A percentile compares a stretch with the other conserved stretches of the same genome.
Evolutionary conservation across 129 eudicot species (phyloP).

Genomic region (Mikania micrantha): DNA sequence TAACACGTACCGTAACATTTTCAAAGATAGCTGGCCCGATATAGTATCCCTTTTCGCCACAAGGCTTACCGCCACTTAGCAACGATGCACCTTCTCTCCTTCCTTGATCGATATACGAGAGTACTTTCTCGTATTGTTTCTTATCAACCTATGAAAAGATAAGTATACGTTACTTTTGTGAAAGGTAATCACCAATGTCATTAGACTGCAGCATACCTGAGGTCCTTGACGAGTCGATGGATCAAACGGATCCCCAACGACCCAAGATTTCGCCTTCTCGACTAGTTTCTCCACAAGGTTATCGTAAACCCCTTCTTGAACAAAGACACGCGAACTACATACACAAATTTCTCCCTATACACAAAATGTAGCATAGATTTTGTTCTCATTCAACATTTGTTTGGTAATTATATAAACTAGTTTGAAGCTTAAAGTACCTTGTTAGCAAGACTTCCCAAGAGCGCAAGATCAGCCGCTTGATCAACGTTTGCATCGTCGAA

Average conservation of each 20-base stretch:
- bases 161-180: background rate
- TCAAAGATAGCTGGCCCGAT: conserved; percentile 77
- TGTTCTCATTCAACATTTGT: background rate
- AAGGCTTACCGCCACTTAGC: conserved; percentile 57
- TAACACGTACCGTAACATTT: conserved; percentile 47
- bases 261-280: conserved; percentile 54
- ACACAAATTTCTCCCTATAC: conserved; percentile 89
- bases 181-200: no score
- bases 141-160: conserved; percentile 40
- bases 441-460: conserved; percentile 46
- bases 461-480: conserved; percentile 52
- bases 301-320: conserved; percentile 78
- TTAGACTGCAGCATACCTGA: conserved; percentile 47
- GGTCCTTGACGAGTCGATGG: conserved; percentile 75
- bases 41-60: conserved; percentile 48
- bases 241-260: conserved; percentile 87
- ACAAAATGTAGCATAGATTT: background rate
- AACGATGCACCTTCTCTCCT: conserved; percentile 81
- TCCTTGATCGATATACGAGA: conserved; percentile 64
- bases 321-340: conserved; percentile 60
- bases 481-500: conserved; percentile 78
- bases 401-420: background rate
- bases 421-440: conserved; percentile 33
- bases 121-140: conserved; percentile 51
- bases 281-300: conserved; percentile 31